Percentiles rank a stretch among this genome's conserved stretches.
Evolutionary conservation across 441 rosid species (phyloP).

Genomic region (Adansonia madagascariensis): DNA sequence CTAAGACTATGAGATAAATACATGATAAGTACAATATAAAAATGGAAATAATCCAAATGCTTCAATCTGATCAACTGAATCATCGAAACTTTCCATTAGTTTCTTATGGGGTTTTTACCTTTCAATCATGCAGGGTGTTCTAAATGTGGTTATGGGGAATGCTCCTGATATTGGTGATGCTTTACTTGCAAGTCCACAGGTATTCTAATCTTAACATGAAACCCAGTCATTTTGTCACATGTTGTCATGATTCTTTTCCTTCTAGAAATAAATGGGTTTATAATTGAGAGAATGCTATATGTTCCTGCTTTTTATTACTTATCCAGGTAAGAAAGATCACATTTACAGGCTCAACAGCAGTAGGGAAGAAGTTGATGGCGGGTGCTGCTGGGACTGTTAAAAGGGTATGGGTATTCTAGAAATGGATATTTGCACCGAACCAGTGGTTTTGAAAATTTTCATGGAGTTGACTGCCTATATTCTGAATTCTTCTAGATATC

Average conservation of each 20-base stretch:
- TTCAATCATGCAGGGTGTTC: slow-evolving; percentile 63
- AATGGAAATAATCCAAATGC: background rate
- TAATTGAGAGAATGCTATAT: slow-evolving; percentile 22
- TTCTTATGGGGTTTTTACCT: slow-evolving; percentile 31
- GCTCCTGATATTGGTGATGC: slow-evolving; percentile 93
- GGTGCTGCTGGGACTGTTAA: slow-evolving; percentile 94
- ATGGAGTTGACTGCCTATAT: slow-evolving; percentile 31
- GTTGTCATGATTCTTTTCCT: slow-evolving; percentile 27
- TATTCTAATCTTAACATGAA: slow-evolving; percentile 33
- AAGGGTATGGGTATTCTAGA: slow-evolving; percentile 54
- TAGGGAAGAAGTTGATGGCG: slow-evolving; percentile 97
- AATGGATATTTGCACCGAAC: slow-evolving; percentile 22
- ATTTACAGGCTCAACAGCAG: slow-evolving; percentile 96
- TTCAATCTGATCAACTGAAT: background rate
- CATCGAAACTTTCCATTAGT: no score
- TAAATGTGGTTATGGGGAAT: slow-evolving; percentile 91
- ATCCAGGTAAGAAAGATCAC: slow-evolving; percentile 91
- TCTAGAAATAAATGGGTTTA: background rate
- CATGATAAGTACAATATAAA: no score
- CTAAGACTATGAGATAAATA: no score
- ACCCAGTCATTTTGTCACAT: slow-evolving; percentile 15
- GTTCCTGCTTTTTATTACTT: slow-evolving; percentile 31
- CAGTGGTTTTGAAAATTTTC: slow-evolving; percentile 16
- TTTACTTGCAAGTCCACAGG: slow-evolving; percentile 82
- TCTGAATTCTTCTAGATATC: slow-evolving; percentile 58